Percentiles rank a stretch among this genome's conserved stretches.
These are phyloP conservation scores for Stagonosporopsis cucurbitacearum DNA, from an alignment of 2,329 filamentous ascomycete genomes.

Conservation along the genomic window DNA sequence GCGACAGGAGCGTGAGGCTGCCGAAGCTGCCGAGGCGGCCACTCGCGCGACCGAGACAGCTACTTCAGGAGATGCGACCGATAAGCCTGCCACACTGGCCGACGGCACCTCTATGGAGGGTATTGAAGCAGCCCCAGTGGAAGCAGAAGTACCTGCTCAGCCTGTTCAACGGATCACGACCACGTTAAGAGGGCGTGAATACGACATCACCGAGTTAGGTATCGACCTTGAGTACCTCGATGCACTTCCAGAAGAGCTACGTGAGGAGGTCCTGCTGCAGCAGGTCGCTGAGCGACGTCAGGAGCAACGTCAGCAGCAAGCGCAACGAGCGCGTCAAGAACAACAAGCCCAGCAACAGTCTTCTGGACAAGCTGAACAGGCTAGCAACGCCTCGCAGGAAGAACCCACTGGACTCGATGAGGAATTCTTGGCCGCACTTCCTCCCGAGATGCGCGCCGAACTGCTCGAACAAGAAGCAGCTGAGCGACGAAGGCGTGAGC, in stretches of 20 bases:
- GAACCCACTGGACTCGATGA: slow-evolving; percentile 85
- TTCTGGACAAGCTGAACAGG: slow-evolving; percentile 17
- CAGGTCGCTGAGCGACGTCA: slow-evolving; percentile 79
- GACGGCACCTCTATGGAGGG: slow-evolving; percentile 74
- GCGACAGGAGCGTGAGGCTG: slow-evolving; percentile 52
- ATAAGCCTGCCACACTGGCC: slow-evolving; percentile 48
- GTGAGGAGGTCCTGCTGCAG: slow-evolving; percentile 93
- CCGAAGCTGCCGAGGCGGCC: slow-evolving; percentile 47
- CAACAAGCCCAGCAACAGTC: slow-evolving; percentile 21
- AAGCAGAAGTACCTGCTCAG: slow-evolving; percentile 47
- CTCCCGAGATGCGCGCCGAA: slow-evolving; percentile 87
- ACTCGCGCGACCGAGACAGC: slow-evolving; percentile 41
- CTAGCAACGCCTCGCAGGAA: slow-evolving; percentile 58
- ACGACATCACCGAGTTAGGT: slow-evolving; percentile 92
- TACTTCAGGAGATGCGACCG: slow-evolving; percentile 28
- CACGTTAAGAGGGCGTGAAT: slow-evolving; percentile 81
- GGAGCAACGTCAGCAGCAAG: slow-evolving; percentile 54
- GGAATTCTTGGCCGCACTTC: slow-evolving; percentile 92
- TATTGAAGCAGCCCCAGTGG: slow-evolving; percentile 60
- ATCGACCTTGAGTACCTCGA: slow-evolving; percentile 95
- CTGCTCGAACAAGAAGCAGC: slow-evolving; percentile 88
- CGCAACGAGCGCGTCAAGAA: slow-evolving; percentile 33
- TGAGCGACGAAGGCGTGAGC: slow-evolving; percentile 86
- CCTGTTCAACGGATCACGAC: slow-evolving; percentile 71
- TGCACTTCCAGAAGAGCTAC: slow-evolving; percentile 94